Evolutionary conservation across 441 rosid species (phyloP).

Genomic region (Flueggea neowawraea): DNA sequence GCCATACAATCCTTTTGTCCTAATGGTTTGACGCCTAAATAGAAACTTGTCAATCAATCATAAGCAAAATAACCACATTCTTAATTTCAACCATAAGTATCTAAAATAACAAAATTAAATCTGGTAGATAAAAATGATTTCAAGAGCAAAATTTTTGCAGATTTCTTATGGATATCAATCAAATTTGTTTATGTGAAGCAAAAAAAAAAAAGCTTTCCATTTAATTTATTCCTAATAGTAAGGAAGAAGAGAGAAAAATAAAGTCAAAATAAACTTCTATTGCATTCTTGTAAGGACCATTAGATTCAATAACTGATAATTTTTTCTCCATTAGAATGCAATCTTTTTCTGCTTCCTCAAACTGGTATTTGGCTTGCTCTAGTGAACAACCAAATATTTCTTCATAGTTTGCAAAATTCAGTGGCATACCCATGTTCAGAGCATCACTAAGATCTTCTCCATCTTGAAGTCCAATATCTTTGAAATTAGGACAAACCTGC

Average conservation of each 20-base stretch:
- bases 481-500: constrained; percentile 30
- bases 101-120: too few relatives aligned
- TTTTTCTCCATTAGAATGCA: constrained; percentile 35
- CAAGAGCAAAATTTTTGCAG: too few relatives aligned
- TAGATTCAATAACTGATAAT: constrained; percentile 34
- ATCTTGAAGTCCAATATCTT: constrained; percentile 35
- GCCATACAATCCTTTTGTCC: too few relatives aligned
- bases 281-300: constrained; percentile 38
- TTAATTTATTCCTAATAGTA: background rate
- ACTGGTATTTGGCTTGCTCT: constrained; percentile 26
- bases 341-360: constrained; percentile 30
- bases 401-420: constrained; percentile 42
- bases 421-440: constrained; percentile 45
- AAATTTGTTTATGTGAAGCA: too few relatives aligned
- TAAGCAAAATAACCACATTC: too few relatives aligned
- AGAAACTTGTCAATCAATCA: too few relatives aligned
- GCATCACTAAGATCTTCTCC: constrained; percentile 50
- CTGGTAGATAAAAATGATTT: too few relatives aligned
- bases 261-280: constrained; percentile 32
- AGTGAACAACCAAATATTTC: constrained; percentile 43
- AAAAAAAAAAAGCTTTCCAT: too few relatives aligned
- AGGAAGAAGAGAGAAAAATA: background rate
- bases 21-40: too few relatives aligned
- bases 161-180: too few relatives aligned
- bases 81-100: too few relatives aligned